Evolutionary conservation across 805 yeast genomes (phyloP).

Genomic region (Spathaspora boniae): DNA sequence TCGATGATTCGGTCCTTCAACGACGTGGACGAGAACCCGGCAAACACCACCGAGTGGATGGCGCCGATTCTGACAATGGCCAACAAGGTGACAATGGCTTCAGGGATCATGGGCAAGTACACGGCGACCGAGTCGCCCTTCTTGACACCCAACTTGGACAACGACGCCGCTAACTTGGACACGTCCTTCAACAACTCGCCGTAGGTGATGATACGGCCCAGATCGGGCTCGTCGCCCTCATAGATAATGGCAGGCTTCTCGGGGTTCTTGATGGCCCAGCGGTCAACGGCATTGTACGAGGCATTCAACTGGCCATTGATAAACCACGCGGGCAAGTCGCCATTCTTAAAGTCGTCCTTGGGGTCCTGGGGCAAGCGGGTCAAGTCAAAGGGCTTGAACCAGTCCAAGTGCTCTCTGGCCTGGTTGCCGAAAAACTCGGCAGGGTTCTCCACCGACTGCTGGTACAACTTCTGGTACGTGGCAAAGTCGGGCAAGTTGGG

Average conservation of each 20-base stretch:
- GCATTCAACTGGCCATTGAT: slow-evolving; percentile 92
- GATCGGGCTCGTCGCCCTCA: slow-evolving; percentile 88
- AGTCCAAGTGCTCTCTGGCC: slow-evolving; percentile 47
- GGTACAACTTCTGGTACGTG: slow-evolving; percentile 48
- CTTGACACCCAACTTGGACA: slow-evolving; percentile 78
- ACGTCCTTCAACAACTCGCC: slow-evolving; percentile 85
- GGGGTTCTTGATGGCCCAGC: slow-evolving; percentile 89
- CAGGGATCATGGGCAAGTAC: slow-evolving; percentile 97
- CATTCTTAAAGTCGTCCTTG: slow-evolving; percentile 50
- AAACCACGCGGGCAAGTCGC: slow-evolving; percentile 87
- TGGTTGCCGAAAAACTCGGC: slow-evolving; percentile 50
- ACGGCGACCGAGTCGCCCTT: slow-evolving; percentile 97
- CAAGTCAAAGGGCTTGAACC: slow-evolving; percentile 51
- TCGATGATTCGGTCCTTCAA: slow-evolving; percentile 86
- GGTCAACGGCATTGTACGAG: slow-evolving; percentile 87
- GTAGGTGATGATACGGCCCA: slow-evolving; percentile 73
- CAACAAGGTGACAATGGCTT: slow-evolving; percentile 88
- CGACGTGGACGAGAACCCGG: slow-evolving; percentile 94
- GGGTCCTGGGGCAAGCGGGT: slow-evolving; percentile 45
- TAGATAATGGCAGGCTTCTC: slow-evolving; percentile 80
- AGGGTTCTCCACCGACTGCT: slow-evolving; percentile 57
- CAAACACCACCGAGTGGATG: slow-evolving; percentile 91
- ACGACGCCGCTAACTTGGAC: slow-evolving; percentile 79
- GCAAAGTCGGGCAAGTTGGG: slow-evolving; percentile 49
- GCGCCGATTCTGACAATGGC: slow-evolving; percentile 96